phyloP scores from a whole-genome alignment of 768 basidiomycete genomes.

The Russula earlei region DNA sequence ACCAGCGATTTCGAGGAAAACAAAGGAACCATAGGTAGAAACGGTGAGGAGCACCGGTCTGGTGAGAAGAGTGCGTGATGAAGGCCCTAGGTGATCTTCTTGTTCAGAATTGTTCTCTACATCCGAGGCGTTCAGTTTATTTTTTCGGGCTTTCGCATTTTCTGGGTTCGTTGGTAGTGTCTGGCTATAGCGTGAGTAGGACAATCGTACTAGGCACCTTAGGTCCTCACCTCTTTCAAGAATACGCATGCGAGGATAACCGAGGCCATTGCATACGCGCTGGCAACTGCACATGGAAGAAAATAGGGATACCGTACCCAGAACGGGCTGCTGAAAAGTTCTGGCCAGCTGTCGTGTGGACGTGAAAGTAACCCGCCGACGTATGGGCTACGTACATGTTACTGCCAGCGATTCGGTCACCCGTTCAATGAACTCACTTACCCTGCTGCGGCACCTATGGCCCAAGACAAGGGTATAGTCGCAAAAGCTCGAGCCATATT shows the following conservation, averaged over 20 bases:
- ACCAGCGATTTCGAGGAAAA: neutral
- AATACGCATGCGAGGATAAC: constrained; percentile 23
- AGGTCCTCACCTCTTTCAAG: constrained; percentile 21
- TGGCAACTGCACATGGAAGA: constrained; percentile 28
- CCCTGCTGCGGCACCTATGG: constrained; percentile 4
- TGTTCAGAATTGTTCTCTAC: neutral
- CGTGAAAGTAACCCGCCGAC: constrained; percentile 21
- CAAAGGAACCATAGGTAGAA: neutral
- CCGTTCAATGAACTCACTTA: neutral
- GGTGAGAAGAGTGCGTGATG: neutral
- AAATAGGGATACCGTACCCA: constrained; percentile 22
- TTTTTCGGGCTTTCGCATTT: constrained; percentile 21
- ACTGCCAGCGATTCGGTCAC: constrained; percentile 3
- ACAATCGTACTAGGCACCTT: constrained; percentile 26
- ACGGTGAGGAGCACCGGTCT: neutral
- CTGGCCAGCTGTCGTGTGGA: constrained; percentile 19
- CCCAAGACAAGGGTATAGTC: constrained; percentile 27
- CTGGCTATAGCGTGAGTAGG: constrained; percentile 28
- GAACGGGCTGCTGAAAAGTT: constrained; percentile 16
- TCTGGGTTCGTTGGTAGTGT: neutral
- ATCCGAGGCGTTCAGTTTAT: neutral
- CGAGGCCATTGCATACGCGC: constrained; percentile 23
- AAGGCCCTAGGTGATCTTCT: neutral
- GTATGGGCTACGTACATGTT: constrained; percentile 2
- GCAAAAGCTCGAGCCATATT: constrained; percentile 39